These are phyloP conservation scores for Fusarium pseudoanthophilum DNA, from an alignment of 2,329 filamentous ascomycete species.

Conservation along the genomic window DNA sequence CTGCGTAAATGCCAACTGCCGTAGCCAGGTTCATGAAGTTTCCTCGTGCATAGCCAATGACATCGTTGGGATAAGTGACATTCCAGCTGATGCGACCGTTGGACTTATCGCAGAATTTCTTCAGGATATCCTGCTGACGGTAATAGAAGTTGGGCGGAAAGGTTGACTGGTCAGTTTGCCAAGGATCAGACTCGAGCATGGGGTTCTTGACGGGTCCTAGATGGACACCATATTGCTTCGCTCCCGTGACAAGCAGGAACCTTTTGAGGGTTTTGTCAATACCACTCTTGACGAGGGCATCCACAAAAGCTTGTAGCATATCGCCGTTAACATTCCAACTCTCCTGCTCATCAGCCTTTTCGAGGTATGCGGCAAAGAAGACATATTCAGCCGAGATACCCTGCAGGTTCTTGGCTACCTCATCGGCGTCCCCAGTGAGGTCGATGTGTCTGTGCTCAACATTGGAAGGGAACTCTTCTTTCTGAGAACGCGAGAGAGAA, in stretches of 20 bases:
- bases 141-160: conserved; percentile 27
- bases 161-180: background rate
- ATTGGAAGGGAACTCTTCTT: conserved; percentile 12
- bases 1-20: conserved; percentile 2
- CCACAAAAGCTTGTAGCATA: conserved; percentile 3
- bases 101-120: background rate
- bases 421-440: conserved; percentile 1
- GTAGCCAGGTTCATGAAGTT: conserved; percentile 25
- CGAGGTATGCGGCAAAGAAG: conserved; percentile 14
- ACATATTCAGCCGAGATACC: conserved; percentile 6
- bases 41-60: conserved; percentile 16
- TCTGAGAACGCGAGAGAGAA: conserved; percentile 3
- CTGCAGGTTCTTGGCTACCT: background rate
- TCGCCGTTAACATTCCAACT: conserved; percentile 12
- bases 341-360: background rate
- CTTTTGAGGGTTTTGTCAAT: background rate
- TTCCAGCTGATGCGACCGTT: background rate
- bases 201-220: conserved; percentile 13
- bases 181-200: conserved; percentile 9
- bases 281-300: background rate
- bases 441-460: conserved; percentile 14
- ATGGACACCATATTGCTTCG: conserved; percentile 16
- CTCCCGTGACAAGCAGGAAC: background rate
- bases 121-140: conserved; percentile 8
- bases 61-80: conserved; percentile 18